These are phyloP conservation scores for Paulownia fortunei DNA, from an alignment of 257 asterid genomes.

Conservation along the genomic window DNA sequence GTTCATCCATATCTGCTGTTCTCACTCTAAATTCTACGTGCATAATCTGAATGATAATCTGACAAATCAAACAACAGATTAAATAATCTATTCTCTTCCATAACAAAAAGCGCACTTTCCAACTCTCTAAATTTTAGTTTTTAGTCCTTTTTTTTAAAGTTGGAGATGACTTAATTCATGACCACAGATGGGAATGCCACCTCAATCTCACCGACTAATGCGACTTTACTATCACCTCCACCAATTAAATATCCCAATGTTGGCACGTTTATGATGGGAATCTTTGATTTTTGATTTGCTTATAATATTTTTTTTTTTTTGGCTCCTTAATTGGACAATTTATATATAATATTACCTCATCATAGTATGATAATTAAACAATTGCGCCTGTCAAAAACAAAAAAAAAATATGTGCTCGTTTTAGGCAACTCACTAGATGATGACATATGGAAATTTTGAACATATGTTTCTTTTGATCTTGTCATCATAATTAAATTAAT, in stretches of 20 bases:
- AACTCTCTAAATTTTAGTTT: constrained; percentile 33
- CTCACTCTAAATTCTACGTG: neutral
- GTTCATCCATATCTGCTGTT: constrained; percentile 33
- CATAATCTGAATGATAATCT: constrained; percentile 30
- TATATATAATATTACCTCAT: constrained; percentile 11
- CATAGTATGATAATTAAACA: constrained; percentile 34
- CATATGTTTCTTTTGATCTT: constrained; percentile 13
- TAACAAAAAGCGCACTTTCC: constrained; percentile 38
- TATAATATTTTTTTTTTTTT: neutral
- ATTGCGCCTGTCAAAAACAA: neutral
- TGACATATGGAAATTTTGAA: constrained; percentile 11
- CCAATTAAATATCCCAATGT: constrained; percentile 24
- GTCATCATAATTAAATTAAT: constrained; percentile 8
- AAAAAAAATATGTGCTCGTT: neutral
- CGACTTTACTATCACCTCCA: constrained; percentile 37
- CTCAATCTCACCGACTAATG: constrained; percentile 44
- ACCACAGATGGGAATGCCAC: constrained; percentile 42
- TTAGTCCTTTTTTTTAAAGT: constrained; percentile 8
- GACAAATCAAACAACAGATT: constrained; percentile 15
- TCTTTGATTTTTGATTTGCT: constrained; percentile 40
- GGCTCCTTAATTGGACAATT: constrained; percentile 16
- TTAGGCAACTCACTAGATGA: constrained; percentile 23
- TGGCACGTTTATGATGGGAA: constrained; percentile 44
- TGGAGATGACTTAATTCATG: constrained; percentile 42
- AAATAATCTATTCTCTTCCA: neutral